A percentile compares a stretch with the other conserved stretches of the same genome.
Evolutionary conservation across 2,329 filamentous ascomycete species (phyloP).

Genomic region (Rutstroemia sp.): DNA sequence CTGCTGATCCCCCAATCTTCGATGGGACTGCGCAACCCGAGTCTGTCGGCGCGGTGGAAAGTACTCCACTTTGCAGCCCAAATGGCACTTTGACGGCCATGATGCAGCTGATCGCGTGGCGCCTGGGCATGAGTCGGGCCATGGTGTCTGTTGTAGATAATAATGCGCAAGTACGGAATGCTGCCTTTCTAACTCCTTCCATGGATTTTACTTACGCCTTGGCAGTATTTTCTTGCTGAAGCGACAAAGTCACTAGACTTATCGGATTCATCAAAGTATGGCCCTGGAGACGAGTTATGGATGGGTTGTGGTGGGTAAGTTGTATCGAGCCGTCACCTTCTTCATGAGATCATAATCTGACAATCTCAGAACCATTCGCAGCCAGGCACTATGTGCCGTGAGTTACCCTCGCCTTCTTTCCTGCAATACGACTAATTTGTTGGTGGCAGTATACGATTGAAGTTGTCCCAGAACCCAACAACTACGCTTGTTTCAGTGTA

Average conservation of each 20-base stretch:
- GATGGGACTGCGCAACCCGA: neutral
- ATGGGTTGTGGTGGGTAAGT: slow-evolving; percentile 11
- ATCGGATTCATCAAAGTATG: slow-evolving; percentile 9
- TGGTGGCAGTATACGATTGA: slow-evolving; percentile 10
- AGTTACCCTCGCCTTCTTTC: neutral
- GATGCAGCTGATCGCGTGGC: slow-evolving; percentile 40
- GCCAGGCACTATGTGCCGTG: slow-evolving; percentile 12
- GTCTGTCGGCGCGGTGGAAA: neutral
- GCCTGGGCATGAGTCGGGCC: slow-evolving; percentile 36
- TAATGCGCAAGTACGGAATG: slow-evolving; percentile 9
- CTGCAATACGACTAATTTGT: neutral
- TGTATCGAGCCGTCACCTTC: neutral
- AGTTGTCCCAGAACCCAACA: neutral
- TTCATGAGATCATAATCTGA: neutral
- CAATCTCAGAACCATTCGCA: slow-evolving; percentile 5
- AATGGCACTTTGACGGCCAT: slow-evolving; percentile 35
- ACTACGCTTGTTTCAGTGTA: slow-evolving; percentile 13
- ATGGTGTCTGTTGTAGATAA: slow-evolving; percentile 39
- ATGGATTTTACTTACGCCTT: neutral
- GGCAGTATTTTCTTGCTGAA: slow-evolving; percentile 41
- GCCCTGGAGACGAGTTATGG: slow-evolving; percentile 10
- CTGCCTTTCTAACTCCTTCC: neutral
- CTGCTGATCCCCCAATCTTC: neutral
- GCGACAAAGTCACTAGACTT: slow-evolving; percentile 35
- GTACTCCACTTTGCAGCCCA: slow-evolving; percentile 14